Base-by-base conservation (phyloP, 306 rosid species). In the Casuarina equisetifolia region DNA sequence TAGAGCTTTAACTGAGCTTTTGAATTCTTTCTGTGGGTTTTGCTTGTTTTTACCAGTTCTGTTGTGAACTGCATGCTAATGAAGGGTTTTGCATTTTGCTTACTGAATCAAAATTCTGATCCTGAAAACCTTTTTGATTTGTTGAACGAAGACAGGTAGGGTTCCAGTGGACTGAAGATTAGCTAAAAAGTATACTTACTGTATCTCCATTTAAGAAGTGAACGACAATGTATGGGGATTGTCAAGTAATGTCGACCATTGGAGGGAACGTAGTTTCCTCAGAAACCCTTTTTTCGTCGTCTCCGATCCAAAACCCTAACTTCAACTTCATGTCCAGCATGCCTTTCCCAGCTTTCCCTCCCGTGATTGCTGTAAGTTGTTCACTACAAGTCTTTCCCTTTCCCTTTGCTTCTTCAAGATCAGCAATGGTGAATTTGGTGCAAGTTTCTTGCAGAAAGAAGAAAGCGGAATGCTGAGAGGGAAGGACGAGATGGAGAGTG, bases 161-260 rank as follows among this genome's bases (percentile, higher is more conserved):
- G 62, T 57, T 20, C 36, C 7, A 57, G 63, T 57, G 63, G 11
- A 57, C 32, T 25, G 32, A 25, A 25, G 32, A 25, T 25, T 25
- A 25, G 32, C 32, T 25, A 25, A 25, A 25, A 25, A 25, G 32
- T 25, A 25, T 25, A 25, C 32, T 25, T 0, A 25, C 32, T 25
- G 32, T 25, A 25, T 25, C 32, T 25, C 32, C 32, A 63, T 72
- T 64, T 74, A 72, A 53, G 82, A 59, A 76, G 72, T 7, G 25
- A 72, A 69, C 11, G 48, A 83, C 49, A 78, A 88, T 92, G 98
- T 95, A 87, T 89, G 97, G 97, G 78, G 93, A 95, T 87, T 95
- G 98, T 79, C 97, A 95, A 89, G 97, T 95, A 62, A 88, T 94
- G 89, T 82, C 97, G 81, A 88, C 80, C 53, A 90, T 94, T 86